Evolutionary conservation across 345 rosid species (phyloP).

Genomic region (Tarenaya hassleriana): DNA sequence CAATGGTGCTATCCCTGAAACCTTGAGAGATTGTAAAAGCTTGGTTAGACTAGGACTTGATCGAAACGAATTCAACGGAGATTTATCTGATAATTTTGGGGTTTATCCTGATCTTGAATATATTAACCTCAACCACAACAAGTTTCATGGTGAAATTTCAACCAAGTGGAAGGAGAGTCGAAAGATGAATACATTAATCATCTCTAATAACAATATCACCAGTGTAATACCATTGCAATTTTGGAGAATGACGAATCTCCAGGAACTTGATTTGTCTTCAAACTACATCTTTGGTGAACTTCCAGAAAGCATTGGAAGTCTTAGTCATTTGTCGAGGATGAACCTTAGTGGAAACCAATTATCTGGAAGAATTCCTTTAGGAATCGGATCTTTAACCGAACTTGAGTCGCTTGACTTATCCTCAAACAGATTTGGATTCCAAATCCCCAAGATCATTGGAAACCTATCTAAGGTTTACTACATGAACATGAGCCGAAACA

Average conservation of each 20-base stretch:
- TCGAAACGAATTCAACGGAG: conserved; percentile 32
- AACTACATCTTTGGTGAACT: conserved; percentile 28
- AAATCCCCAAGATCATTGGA: conserved; percentile 23
- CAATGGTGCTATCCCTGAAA: conserved; percentile 32
- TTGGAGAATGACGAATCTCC: conserved; percentile 25
- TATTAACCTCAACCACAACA: conserved; percentile 37
- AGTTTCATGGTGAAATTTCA: conserved; percentile 34
- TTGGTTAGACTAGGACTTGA: conserved; percentile 35
- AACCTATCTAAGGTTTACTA: conserved; percentile 14
- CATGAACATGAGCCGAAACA: conserved; percentile 36
- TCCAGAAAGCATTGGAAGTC: conserved; percentile 17
- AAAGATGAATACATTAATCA: conserved; percentile 27
- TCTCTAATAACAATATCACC: conserved; percentile 25
- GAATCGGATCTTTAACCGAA: conserved; percentile 19
- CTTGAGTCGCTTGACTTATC: conserved; percentile 33
- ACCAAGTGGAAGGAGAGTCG: conserved; percentile 31
- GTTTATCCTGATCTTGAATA: conserved; percentile 28
- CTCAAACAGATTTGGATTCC: conserved; percentile 23
- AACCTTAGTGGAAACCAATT: conserved; percentile 23
- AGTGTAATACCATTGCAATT: conserved; percentile 37
- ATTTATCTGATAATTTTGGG: conserved; percentile 34
- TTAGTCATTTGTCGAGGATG: conserved; percentile 16
- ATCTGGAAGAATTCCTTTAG: conserved; percentile 26
- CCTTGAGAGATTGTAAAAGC: conserved; percentile 33
- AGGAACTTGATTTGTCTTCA: conserved; percentile 24